Evolutionary conservation across 352 stramenopile species (phyloP).

Genomic region (Globisporangium viniferum): DNA sequence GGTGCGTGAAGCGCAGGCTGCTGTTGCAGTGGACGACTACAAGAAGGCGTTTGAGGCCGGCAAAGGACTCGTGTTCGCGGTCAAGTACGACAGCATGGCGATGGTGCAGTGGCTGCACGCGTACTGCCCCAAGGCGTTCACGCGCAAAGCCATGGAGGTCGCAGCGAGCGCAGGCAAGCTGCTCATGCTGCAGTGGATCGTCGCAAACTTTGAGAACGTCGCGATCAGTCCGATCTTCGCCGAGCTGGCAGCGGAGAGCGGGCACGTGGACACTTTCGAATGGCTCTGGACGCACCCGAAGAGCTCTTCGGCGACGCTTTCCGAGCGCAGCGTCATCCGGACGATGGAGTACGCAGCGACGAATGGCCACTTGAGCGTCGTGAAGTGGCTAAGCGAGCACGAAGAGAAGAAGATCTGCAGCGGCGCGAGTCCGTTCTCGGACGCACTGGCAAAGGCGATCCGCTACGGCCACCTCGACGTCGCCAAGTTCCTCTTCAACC

Average conservation of each 20-base stretch:
- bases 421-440: background rate
- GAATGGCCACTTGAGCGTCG: background rate
- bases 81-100: background rate
- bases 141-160: background rate
- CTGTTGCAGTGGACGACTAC: background rate
- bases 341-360: background rate
- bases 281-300: slow-evolving; percentile 1
- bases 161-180: background rate
- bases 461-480: background rate
- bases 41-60: background rate
- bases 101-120: slow-evolving; percentile 4
- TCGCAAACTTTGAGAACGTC: background rate
- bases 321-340: background rate
- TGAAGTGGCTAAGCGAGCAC: background rate
- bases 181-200: background rate
- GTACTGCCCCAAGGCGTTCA: background rate
- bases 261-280: background rate
- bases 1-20: slow-evolving; percentile 1
- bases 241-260: background rate
- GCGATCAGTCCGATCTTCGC: background rate
- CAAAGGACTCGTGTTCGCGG: background rate
- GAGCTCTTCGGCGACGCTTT: background rate
- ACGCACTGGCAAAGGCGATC: background rate
- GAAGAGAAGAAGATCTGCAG: background rate
- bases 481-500: background rate